A percentile compares a stretch with the other conserved stretches of the same genome.
Evolutionary conservation across 768 basidiomycete genomes (phyloP).

Genomic region (Pleurotus salmoneostramineus): DNA sequence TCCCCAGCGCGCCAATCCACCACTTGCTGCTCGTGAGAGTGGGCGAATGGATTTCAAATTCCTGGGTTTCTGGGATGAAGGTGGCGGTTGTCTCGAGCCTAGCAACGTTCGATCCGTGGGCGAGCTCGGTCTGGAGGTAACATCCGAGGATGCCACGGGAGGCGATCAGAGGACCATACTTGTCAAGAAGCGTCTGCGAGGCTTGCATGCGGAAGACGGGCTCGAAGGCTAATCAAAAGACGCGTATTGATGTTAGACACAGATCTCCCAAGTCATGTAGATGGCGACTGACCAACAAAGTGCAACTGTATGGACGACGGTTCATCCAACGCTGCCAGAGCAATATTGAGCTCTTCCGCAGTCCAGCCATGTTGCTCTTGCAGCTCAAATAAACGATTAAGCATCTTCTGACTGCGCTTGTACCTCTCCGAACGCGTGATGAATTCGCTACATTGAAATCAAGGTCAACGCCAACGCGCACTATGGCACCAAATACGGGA

Average conservation of each 20-base stretch:
- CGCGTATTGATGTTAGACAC: conserved; percentile 10
- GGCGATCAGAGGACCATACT: conserved; percentile 46
- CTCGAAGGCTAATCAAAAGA: conserved; percentile 45
- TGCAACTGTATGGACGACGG: conserved; percentile 39
- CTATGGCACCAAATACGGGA: too few species aligned
- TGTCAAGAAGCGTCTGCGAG: conserved; percentile 44
- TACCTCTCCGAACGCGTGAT: conserved; percentile 56
- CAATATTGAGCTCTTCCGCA: conserved; percentile 38
- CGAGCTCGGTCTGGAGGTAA: conserved; percentile 77
- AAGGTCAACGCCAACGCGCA: too few species aligned
- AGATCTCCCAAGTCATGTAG: not conserved
- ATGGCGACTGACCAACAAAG: conserved; percentile 28
- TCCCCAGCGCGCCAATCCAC: conserved; percentile 77
- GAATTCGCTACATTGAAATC: conserved; percentile 44
- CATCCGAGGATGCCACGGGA: conserved; percentile 64
- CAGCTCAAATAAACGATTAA: conserved; percentile 57
- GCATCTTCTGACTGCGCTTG: conserved; percentile 48
- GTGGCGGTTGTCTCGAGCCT: conserved; percentile 74
- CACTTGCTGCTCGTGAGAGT: conserved; percentile 74
- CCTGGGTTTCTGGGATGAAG: conserved; percentile 58
- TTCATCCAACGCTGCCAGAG: conserved; percentile 50
- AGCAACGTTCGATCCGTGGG: conserved; percentile 70
- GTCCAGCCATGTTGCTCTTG: conserved; percentile 52
- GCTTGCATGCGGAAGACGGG: conserved; percentile 67
- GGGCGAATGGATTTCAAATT: conserved; percentile 77